Evolutionary conservation across 2,329 filamentous ascomycete species (phyloP), one percentile per base, ranked within the genome.

Genomic region (Aspergillus fructus): DNA sequence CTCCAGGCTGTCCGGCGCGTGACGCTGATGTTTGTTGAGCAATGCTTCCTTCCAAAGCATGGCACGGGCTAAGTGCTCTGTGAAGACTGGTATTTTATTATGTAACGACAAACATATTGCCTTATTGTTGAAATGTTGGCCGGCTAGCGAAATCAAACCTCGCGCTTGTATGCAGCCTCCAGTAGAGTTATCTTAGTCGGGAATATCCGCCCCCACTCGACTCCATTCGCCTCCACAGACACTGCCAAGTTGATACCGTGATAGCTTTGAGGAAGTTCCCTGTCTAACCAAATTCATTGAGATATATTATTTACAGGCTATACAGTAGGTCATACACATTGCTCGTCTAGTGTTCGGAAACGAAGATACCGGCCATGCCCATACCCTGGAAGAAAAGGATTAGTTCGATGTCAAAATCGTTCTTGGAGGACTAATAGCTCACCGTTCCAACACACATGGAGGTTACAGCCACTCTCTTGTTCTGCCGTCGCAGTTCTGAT

Each of bases 401-500:
- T 42, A 60, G 33, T 21, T 17, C 53, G 27, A n/a, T 11, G 30
- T 24, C 43, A 8, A 33, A 24, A 8, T 13, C 4, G 7, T 41
- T 11, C 15, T 5, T 4, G 17, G 23, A 45, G 7, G n/a, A 27
- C 5, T 6, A 30, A 40, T 11, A 91, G 61, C 91, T 70, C 65
- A 75, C 93, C 1, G 92, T 97, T 59, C 93, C 93, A 41, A 97
- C 80, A 76, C 93, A 97, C 93, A 97, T 97, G 71, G 88, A 92
- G 17, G 91, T 96, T 45, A 96, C 85, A 34, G 92, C 92, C 57
- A 97, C 76, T 80, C 88, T 88, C 81, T 93, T 83, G 53, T 87
- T 85, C 55, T 84, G 91, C 73, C 93, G 83, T 81, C 85, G 88
- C 64, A 96, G 78, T 83, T 96, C 93, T 62, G 91, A 93, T 60